phyloP scores from a whole-genome alignment of 148 eudicot species.

The Cornus kousa region DNA sequence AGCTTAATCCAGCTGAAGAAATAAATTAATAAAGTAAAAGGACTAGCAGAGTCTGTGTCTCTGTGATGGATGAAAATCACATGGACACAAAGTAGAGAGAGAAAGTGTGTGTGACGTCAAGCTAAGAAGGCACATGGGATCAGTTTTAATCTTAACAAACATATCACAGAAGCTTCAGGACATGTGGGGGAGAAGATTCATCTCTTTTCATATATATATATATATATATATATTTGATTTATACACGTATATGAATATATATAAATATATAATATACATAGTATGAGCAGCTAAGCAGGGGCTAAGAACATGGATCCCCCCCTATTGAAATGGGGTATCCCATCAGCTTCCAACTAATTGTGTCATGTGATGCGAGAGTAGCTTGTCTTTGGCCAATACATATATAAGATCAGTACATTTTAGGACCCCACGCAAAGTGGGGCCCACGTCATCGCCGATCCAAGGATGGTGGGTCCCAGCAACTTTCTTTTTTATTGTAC shows the following conservation, averaged over 20 bases:
- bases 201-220: background rate
- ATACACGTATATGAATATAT: too few relatives aligned
- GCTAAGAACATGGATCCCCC: constrained; percentile 70
- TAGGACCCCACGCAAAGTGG: constrained; percentile 17
- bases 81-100: background rate
- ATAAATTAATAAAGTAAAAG: too few relatives aligned
- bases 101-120: background rate
- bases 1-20: constrained; percentile 8
- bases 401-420: constrained; percentile 2
- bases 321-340: constrained; percentile 48
- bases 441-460: constrained; percentile 15
- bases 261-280: background rate
- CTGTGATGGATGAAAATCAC: constrained; percentile 14
- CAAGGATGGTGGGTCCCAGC: constrained; percentile 22
- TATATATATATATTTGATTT: background rate
- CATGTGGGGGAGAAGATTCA: constrained; percentile 32
- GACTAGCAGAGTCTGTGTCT: constrained; percentile 18
- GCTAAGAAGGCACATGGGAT: constrained; percentile 37
- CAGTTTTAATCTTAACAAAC: constrained; percentile 14
- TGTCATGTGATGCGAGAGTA: constrained; percentile 51
- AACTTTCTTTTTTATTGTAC: background rate
- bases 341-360: constrained; percentile 58
- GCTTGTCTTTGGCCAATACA: constrained; percentile 47
- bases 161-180: background rate
- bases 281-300: background rate